Evolutionary conservation across 2,329 filamentous ascomycete genomes (phyloP).

Genomic region (Microdochium paspali): DNA sequence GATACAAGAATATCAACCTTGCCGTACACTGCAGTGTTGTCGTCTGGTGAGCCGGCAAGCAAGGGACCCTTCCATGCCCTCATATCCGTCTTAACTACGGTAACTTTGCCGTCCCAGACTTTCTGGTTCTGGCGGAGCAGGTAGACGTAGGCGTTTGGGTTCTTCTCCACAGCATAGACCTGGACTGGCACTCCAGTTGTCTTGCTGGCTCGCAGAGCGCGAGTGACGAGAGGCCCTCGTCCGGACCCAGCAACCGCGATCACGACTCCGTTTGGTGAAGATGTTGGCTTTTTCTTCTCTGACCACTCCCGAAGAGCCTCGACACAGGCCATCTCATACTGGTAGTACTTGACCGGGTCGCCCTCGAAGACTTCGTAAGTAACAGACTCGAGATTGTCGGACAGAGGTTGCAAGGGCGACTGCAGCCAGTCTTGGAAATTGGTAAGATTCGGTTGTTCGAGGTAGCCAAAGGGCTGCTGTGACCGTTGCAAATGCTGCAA

Average conservation of each 20-base stretch:
- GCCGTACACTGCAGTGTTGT: slow-evolving; percentile 38
- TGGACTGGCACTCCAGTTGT: slow-evolving; percentile 69
- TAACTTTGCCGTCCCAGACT: slow-evolving; percentile 73
- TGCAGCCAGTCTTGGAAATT: slow-evolving; percentile 89
- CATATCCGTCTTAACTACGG: slow-evolving; percentile 94
- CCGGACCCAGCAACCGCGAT: slow-evolving; percentile 91
- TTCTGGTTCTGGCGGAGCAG: slow-evolving; percentile 77
- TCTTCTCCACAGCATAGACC: slow-evolving; percentile 94
- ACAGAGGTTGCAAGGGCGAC: slow-evolving; percentile 85
- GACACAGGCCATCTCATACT: slow-evolving; percentile 80
- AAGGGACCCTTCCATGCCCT: slow-evolving; percentile 84
- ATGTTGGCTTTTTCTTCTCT: slow-evolving; percentile 61
- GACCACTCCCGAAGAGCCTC: slow-evolving; percentile 77
- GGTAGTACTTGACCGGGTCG: slow-evolving; percentile 94
- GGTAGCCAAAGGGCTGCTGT: slow-evolving; percentile 52
- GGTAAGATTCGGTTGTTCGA: slow-evolving; percentile 42
- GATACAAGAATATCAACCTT: slow-evolving; percentile 90
- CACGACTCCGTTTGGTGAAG: slow-evolving; percentile 63
- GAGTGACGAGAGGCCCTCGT: slow-evolving; percentile 81
- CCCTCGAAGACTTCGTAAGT: slow-evolving; percentile 99
- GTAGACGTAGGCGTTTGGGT: slow-evolving; percentile 93
- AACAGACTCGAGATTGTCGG: slow-evolving; percentile 92
- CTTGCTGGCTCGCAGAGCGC: slow-evolving; percentile 72
- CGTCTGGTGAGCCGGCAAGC: slow-evolving; percentile 29
- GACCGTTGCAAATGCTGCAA: slow-evolving; percentile 75